Percentiles rank a stretch among this genome's conserved stretches.
Evolutionary conservation across 2,329 filamentous ascomycete genomes (phyloP).

Genomic region (Verticillium tricorpus): DNA sequence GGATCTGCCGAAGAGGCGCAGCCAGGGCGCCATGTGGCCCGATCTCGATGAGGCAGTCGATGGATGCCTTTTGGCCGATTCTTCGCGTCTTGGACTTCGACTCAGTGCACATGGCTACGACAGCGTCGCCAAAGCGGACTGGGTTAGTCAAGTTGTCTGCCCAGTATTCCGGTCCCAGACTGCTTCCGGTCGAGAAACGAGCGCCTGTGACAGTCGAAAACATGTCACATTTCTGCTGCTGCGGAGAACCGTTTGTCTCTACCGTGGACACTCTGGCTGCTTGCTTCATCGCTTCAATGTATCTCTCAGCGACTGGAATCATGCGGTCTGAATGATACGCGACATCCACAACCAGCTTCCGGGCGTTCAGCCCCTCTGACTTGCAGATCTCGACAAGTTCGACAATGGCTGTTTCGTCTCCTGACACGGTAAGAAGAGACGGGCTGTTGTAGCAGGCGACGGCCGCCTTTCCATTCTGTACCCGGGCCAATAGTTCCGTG

Average conservation of each 20-base stretch:
- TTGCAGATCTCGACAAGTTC: conserved; percentile 32
- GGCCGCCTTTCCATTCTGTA: conserved; percentile 6
- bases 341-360: conserved; percentile 3
- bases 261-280: neutral
- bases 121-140: conserved; percentile 8
- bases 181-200: neutral
- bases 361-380: conserved; percentile 10
- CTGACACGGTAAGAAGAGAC: conserved; percentile 45
- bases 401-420: conserved; percentile 38
- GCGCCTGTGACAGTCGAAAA: conserved; percentile 9
- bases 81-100: neutral
- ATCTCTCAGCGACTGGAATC: conserved; percentile 7
- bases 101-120: neutral
- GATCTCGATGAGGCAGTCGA: conserved; percentile 8
- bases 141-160: conserved; percentile 3
- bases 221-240: neutral
- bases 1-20: conserved; percentile 6
- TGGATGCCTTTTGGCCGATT: conserved; percentile 2
- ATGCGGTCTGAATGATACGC: conserved; percentile 12
- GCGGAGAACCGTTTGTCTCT: neutral
- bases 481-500: neutral
- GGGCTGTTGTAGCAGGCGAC: conserved; percentile 36
- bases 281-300: neutral
- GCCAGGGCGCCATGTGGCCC: conserved; percentile 6
- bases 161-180: conserved; percentile 6